A percentile compares a stretch with the other conserved stretches of the same genome.
phyloP scores from a whole-genome alignment of 345 rosid species.

The Toxicodendron radicans region DNA sequence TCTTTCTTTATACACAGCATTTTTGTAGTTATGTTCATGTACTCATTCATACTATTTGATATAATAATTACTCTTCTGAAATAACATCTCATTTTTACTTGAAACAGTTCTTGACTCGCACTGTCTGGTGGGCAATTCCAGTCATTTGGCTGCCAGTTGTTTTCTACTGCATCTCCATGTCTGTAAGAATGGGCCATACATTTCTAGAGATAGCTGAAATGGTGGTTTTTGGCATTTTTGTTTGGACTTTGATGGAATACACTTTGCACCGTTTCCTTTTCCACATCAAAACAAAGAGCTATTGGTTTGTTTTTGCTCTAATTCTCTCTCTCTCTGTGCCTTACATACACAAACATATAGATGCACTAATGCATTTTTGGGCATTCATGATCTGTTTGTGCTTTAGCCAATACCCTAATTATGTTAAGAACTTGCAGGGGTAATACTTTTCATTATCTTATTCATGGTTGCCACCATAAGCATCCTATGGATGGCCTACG shows the following conservation, averaged over 20 bases:
- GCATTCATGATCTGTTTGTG: not conserved
- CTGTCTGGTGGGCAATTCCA: slow-evolving; percentile 98
- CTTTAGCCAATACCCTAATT: not conserved
- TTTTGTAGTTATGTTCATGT: not conserved
- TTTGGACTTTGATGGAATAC: slow-evolving; percentile 94
- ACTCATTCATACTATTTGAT: not conserved
- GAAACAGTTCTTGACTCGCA: slow-evolving; percentile 80
- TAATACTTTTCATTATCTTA: slow-evolving; percentile 75
- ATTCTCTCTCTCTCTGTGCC: slow-evolving; percentile 12
- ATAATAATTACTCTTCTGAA: not conserved
- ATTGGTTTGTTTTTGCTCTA: slow-evolving; percentile 63
- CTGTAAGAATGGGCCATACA: slow-evolving; percentile 63
- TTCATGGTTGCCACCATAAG: slow-evolving; percentile 91
- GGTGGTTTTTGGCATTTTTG: slow-evolving; percentile 63
- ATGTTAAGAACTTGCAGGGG: slow-evolving; percentile 45
- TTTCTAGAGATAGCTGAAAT: slow-evolving; percentile 49
- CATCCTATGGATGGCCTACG: slow-evolving; percentile 88
- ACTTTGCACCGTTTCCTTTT: slow-evolving; percentile 91
- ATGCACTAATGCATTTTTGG: not conserved
- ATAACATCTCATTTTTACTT: slow-evolving; percentile 5
- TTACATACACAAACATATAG: not conserved
- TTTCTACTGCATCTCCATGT: slow-evolving; percentile 57
- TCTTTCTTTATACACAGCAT: not conserved
- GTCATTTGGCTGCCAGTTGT: slow-evolving; percentile 88
- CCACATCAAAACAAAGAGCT: slow-evolving; percentile 81